Evolutionary conservation across 176 grass and related monocot genomes (phyloP).

Genomic region (Triticum urartu): DNA sequence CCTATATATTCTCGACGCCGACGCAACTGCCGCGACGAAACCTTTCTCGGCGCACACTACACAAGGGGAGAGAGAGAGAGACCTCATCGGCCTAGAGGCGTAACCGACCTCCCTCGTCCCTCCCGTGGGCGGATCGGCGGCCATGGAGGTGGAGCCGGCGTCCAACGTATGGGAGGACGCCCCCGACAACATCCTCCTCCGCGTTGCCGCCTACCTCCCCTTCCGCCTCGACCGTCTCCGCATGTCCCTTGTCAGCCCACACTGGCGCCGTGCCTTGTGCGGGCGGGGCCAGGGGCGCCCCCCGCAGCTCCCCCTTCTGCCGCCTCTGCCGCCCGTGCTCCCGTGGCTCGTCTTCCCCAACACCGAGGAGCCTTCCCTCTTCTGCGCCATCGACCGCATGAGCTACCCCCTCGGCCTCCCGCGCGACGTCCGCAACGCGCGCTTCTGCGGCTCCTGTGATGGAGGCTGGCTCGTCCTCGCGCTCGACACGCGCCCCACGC

Average conservation of each 20-base stretch:
- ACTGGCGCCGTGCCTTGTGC: background rate
- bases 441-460: conserved; percentile 31
- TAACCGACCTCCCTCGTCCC: background rate
- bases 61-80: background rate
- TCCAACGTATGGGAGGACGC: background rate
- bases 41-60: background rate
- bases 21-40: background rate
- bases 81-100: background rate
- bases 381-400: conserved; percentile 1
- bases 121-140: background rate
- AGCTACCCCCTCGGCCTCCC: conserved; percentile 25
- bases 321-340: conserved; percentile 11
- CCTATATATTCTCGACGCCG: conserved; percentile 21
- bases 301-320: background rate
- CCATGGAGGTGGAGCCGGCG: background rate
- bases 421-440: conserved; percentile 25
- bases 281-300: background rate
- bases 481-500: background rate
- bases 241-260: conserved; percentile 24
- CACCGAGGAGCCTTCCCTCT: conserved; percentile 38
- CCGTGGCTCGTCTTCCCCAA: conserved; percentile 45
- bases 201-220: conserved; percentile 22
- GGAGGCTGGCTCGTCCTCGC: conserved; percentile 40
- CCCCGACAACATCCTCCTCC: conserved; percentile 33
- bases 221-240: conserved; percentile 33